Base-by-base conservation (phyloP, 345 rosid genomes). In the Corchorus olitorius region DNA sequence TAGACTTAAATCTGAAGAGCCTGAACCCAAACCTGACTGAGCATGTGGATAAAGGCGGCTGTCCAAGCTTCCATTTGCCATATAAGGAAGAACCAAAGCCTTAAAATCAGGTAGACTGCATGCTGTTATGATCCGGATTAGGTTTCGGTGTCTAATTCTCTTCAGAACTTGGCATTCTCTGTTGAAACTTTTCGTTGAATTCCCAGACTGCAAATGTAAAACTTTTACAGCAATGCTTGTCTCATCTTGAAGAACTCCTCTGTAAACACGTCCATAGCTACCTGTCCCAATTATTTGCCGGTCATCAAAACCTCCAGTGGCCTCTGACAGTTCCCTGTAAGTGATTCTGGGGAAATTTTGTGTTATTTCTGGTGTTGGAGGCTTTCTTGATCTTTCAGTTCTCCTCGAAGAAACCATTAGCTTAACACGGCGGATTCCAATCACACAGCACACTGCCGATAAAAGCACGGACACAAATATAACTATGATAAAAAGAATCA, bases 71-170 rank as follows among this genome's bases (percentile, higher is more conserved):
- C 89, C 89, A 76, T 87, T 89, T 37, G 81, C 84, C 91, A 87
- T 86, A 17, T 73, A 87, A 20, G 90, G 91, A 70, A 87, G 88
- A 60, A 89, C 85, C 16, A 89, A 81, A 15, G 91, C 93, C 82
- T 89, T 89, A 62, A 89, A 87, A 63, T 89, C 91, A 0, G 89
- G 86, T 14, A 83, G 79, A 78, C 89, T 83, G 72, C 93, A 89
- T 8, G 88, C 85, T 15, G 91, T 89, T 83, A 87, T 82, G 37
- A 87, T 89, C 70, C 88, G 80, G 60, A 87, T 86, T 55, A 89
- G 80, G 78, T 89, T 86, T 55, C 88, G 76, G 75, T 89, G 93
- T 49, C 91, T 76, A 55, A 89, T 87, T 80, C 87, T 83, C 79
- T 86, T 87, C 61, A 89, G 77, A 4, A 84, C 88, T 79, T 87